A percentile compares a stretch with the other conserved stretches of the same genome.
These are phyloP conservation scores for Saccharomyces hybrid DNA, from an alignment of 1,139 yeast genomes.

Conservation along the genomic window DNA sequence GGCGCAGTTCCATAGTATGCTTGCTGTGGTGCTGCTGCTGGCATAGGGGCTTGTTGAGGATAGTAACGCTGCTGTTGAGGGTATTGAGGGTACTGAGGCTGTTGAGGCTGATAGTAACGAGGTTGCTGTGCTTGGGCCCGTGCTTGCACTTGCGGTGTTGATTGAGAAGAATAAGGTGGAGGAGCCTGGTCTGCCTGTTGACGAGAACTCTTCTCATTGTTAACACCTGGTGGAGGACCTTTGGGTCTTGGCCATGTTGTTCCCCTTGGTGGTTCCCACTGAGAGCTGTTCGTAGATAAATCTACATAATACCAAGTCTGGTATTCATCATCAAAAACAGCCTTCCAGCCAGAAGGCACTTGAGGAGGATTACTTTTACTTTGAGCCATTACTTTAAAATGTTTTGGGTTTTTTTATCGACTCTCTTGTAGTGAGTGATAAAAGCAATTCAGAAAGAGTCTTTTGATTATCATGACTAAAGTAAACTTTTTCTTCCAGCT, in stretches of 20 bases:
- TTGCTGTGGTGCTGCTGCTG: constrained; percentile 12
- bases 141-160: constrained; percentile 8
- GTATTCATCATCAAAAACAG: constrained; percentile 76
- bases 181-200: not conserved
- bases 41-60: constrained; percentile 3
- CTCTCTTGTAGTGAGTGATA: not conserved
- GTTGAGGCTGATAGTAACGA: constrained; percentile 4
- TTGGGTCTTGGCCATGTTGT: constrained; percentile 35
- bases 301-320: constrained; percentile 73
- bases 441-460: not conserved
- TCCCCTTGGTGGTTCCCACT: constrained; percentile 82
- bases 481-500: not conserved
- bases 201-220: constrained; percentile 21
- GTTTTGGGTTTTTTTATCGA: not conserved
- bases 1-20: constrained; percentile 27
- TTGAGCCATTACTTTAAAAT: constrained; percentile 40
- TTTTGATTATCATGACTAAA: not conserved
- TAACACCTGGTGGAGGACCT: constrained; percentile 19
- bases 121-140: constrained; percentile 6
- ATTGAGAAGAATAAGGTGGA: constrained; percentile 7
- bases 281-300: constrained; percentile 63
- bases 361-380: constrained; percentile 47
- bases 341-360: constrained; percentile 79
- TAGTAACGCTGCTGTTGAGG: not conserved
- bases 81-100: constrained; percentile 7